Percentiles rank a stretch among this genome's conserved stretches.
Evolutionary conservation across 192 early-diverging fungal genomes (phyloP).

Genomic region (Jimgerdemannia lactiflua): DNA sequence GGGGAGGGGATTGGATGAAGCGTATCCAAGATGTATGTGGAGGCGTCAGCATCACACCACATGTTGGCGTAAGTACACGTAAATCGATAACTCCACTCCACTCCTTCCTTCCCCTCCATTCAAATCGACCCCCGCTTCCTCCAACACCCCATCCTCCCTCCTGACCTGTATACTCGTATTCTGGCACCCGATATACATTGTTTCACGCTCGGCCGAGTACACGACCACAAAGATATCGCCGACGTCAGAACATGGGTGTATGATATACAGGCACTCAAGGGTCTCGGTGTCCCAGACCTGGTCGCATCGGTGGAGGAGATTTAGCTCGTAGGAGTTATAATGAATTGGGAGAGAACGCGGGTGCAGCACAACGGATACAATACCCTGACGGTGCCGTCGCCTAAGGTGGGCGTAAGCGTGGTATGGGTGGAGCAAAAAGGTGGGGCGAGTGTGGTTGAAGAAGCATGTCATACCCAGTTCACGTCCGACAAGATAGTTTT

Average conservation of each 20-base stretch:
- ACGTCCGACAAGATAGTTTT: too few relatives aligned
- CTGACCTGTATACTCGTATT: slow-evolving; percentile 71
- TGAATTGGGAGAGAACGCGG: not conserved
- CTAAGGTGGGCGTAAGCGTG: slow-evolving; percentile 10
- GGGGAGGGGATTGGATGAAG: slow-evolving; percentile 3
- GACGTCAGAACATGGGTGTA: slow-evolving; percentile 68
- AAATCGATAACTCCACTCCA: slow-evolving; percentile 6
- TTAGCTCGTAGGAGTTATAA: not conserved
- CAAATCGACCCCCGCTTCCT: slow-evolving; percentile 20
- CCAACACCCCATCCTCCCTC: not conserved
- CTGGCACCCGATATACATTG: slow-evolving; percentile 70
- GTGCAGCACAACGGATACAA: not conserved
- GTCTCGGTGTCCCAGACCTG: slow-evolving; percentile 62
- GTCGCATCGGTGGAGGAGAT: not conserved
- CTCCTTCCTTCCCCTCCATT: slow-evolving; percentile 20
- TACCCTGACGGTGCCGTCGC: slow-evolving; percentile 70
- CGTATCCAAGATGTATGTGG: slow-evolving; percentile 19
- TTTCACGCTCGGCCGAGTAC: slow-evolving; percentile 48
- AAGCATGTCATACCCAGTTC: not conserved
- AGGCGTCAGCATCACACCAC: not conserved
- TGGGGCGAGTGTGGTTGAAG: not conserved
- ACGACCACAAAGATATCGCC: slow-evolving; percentile 69
- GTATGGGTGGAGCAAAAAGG: not conserved
- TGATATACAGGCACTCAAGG: slow-evolving; percentile 55
- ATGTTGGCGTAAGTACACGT: not conserved